Percentiles rank a stretch among this genome's conserved stretches.
These are phyloP conservation scores for Neurospora sp. DNA, from an alignment of 495 filamentous ascomycete genomes.

Conservation along the genomic window DNA sequence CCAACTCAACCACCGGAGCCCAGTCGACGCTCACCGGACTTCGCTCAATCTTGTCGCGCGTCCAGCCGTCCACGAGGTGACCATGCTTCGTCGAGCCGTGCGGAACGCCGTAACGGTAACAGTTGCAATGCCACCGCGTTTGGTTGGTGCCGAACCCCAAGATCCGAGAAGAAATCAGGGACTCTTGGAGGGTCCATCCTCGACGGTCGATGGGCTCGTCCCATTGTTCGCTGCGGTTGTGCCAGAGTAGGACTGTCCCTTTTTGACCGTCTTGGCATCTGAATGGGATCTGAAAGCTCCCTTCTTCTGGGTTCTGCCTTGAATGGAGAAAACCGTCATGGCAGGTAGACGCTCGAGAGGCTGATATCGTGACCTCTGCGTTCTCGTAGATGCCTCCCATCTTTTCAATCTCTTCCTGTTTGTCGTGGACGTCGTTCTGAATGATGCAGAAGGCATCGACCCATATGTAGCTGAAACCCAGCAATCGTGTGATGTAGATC, in stretches of 20 bases:
- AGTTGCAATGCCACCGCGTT: not conserved
- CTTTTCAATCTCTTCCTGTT: not conserved
- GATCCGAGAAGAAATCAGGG: not conserved
- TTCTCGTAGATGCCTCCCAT: conserved; percentile 1
- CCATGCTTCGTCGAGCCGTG: not conserved
- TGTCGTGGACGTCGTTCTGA: not conserved
- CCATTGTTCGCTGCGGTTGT: not conserved
- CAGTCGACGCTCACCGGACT: not conserved
- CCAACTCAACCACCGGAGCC: not conserved
- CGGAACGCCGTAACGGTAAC: not conserved
- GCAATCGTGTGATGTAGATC: not conserved
- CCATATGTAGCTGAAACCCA: not conserved
- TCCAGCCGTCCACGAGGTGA: not conserved
- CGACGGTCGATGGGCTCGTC: not conserved
- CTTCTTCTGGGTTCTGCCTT: not conserved
- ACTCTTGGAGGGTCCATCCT: not conserved
- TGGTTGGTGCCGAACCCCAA: not conserved
- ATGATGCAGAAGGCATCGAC: conserved; percentile 2
- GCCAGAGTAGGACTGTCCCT: not conserved
- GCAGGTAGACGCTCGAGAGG: not conserved
- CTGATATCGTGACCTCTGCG: not conserved
- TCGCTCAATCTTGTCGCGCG: not conserved
- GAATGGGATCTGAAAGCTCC: not conserved
- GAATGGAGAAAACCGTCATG: not conserved
- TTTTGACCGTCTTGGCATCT: not conserved